phyloP scores from a whole-genome alignment of 2,329 filamentous ascomycete species.

The Decorospora gaudefroyi region DNA sequence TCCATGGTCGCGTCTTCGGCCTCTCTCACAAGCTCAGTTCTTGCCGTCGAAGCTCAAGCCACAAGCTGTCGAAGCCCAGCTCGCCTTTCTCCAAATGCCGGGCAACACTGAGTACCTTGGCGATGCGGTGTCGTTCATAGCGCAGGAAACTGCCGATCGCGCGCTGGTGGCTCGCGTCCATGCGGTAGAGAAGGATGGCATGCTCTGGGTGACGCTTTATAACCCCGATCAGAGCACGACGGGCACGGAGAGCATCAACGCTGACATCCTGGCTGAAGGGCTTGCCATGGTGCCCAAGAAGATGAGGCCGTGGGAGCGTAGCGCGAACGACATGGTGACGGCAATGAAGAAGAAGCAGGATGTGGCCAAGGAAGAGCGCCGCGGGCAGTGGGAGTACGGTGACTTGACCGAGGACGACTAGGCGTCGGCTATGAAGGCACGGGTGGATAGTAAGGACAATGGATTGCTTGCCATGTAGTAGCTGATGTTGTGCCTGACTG shows the following conservation, averaged over 20 bases:
- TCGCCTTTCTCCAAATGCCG: constrained; percentile 90
- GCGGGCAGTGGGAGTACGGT: constrained; percentile 98
- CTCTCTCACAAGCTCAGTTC: constrained; percentile 81
- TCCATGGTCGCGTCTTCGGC: constrained; percentile 80
- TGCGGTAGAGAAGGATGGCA: constrained; percentile 77
- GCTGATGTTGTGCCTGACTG: no score
- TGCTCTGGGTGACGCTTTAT: constrained; percentile 84
- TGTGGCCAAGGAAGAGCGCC: constrained; percentile 76
- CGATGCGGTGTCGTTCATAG: constrained; percentile 77
- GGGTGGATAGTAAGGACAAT: no score
- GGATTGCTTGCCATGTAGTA: no score
- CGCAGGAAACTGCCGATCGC: constrained; percentile 72
- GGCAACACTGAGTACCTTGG: constrained; percentile 73
- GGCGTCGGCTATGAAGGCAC: no score
- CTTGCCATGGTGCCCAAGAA: constrained; percentile 91
- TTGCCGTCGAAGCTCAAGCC: constrained; percentile 73
- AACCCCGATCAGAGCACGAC: constrained; percentile 68
- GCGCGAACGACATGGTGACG: constrained; percentile 71
- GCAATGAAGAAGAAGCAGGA: constrained; percentile 73
- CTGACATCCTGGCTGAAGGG: constrained; percentile 80
- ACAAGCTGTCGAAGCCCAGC: constrained; percentile 82
- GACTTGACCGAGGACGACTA: constrained; percentile 74
- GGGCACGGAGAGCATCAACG: constrained; percentile 81
- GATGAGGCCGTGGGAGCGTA: constrained; percentile 87
- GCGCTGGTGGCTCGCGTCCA: constrained; percentile 91